These are phyloP conservation scores for Rossbeevera mucosa DNA, from an alignment of 768 basidiomycete species.

Conservation along the genomic window DNA sequence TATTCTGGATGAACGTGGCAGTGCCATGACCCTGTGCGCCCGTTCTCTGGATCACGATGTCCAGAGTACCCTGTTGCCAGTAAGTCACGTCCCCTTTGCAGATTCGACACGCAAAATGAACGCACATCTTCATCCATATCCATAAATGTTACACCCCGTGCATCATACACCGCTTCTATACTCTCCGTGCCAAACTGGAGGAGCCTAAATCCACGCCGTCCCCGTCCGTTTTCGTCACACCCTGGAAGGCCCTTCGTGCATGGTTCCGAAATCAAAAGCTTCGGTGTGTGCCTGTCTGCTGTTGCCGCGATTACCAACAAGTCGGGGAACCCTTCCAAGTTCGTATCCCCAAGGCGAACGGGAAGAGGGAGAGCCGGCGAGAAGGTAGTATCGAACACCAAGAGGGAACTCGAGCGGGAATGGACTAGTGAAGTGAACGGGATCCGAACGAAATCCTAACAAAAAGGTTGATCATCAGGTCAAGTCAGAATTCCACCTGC, in stretches of 20 bases:
- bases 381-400: constrained; percentile 65
- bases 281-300: constrained; percentile 47
- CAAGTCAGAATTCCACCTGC: constrained; percentile 11
- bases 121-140: constrained; percentile 96
- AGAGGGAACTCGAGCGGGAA: constrained; percentile 46
- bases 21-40: constrained; percentile 61
- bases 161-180: constrained; percentile 70
- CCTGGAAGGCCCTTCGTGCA: constrained; percentile 56
- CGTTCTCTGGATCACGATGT: constrained; percentile 86
- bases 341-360: constrained; percentile 80
- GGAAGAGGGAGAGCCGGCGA: constrained; percentile 69
- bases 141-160: constrained; percentile 69
- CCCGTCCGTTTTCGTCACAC: constrained; percentile 46
- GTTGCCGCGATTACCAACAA: constrained; percentile 55
- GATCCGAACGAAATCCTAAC: constrained; percentile 62
- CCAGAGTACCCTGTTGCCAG: constrained; percentile 67
- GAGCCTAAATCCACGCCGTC: constrained; percentile 61
- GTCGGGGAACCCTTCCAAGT: constrained; percentile 94
- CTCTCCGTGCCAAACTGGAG: constrained; percentile 54
- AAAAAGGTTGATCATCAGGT: not conserved
- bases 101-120: constrained; percentile 7
- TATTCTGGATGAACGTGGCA: constrained; percentile 87
- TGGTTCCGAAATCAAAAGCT: constrained; percentile 58
- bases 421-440: constrained; percentile 60
- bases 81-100: not conserved